Conservation (phyloP, 148 eudicot genomes). For the Chenopodium suecicum region DNA sequence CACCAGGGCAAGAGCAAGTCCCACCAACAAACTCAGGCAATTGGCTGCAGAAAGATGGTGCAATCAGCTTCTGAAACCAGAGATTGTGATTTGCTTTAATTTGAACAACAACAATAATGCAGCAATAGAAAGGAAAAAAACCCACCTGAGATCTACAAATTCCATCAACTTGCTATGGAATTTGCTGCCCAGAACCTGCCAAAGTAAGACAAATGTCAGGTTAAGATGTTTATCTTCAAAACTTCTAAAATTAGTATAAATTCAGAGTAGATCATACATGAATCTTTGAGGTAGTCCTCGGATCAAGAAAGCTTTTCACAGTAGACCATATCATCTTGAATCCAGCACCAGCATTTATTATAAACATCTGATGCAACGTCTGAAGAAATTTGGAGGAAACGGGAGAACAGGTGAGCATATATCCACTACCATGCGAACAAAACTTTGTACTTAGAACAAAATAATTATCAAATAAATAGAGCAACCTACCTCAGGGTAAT, state of each 20-base stretch:
- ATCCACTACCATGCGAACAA: background rate
- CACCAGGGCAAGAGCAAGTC: constrained; percentile 79
- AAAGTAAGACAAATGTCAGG: constrained; percentile 7
- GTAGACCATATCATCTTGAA: constrained; percentile 82
- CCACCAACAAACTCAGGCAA: constrained; percentile 96
- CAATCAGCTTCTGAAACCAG: constrained; percentile 23
- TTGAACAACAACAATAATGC: constrained; percentile 13
- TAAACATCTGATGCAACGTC: constrained; percentile 90
- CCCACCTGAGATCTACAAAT: constrained; percentile 70
- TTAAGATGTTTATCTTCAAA: constrained; percentile 11
- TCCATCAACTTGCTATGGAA: constrained; percentile 66
- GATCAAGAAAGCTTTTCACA: constrained; percentile 81
- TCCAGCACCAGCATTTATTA: constrained; percentile 92
- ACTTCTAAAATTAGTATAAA: constrained; percentile 1
- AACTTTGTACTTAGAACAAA: background rate
- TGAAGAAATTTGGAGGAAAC: constrained; percentile 29
- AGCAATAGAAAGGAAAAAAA: constrained; percentile 12
- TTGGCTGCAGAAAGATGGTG: constrained; percentile 52
- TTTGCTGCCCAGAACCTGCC: constrained; percentile 86
- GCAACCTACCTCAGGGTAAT: constrained; percentile 83
- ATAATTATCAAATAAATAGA: background rate
- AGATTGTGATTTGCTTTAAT: constrained; percentile 1
- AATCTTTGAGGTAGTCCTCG: constrained; percentile 81
- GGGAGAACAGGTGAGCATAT: constrained; percentile 1
- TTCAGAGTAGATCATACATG: constrained; percentile 46